Conservation (phyloP, 2,329 filamentous ascomycete species). For the Hypoxylon sp. region DNA sequence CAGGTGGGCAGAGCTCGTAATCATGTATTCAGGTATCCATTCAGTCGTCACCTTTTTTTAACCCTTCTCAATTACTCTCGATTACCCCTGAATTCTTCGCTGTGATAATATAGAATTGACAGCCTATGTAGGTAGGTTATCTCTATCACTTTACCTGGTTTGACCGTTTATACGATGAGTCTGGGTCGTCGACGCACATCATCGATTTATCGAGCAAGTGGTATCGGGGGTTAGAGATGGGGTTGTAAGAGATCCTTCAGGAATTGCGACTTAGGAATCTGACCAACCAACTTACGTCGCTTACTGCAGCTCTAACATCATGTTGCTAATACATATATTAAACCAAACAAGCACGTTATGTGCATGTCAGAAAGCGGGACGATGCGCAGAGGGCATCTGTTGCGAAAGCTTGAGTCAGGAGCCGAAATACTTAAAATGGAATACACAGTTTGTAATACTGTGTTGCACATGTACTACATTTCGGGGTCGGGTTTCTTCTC, state of each 20-base stretch:
- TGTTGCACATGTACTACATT: conserved; percentile 23
- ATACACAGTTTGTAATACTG: conserved; percentile 20
- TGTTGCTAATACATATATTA: conserved; percentile 29
- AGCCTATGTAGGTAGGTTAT: conserved; percentile 9
- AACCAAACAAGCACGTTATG: conserved; percentile 16
- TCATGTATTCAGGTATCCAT: background rate
- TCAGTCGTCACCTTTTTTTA: conserved; percentile 19
- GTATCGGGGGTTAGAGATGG: conserved; percentile 41
- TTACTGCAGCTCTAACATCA: conserved; percentile 22
- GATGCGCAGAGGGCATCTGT: conserved; percentile 6
- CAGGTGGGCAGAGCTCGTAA: conserved; percentile 17
- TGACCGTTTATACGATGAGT: conserved; percentile 22
- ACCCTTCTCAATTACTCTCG: background rate
- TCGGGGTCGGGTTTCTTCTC: conserved; percentile 22
- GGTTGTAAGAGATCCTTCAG: conserved; percentile 45
- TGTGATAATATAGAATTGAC: conserved; percentile 21
- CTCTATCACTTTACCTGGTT: conserved; percentile 16
- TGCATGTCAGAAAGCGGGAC: conserved; percentile 16
- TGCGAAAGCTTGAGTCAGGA: conserved; percentile 19
- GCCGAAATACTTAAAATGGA: conserved; percentile 8
- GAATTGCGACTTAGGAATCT: conserved; percentile 30
- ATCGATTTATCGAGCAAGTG: conserved; percentile 42
- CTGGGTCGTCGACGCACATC: conserved; percentile 41
- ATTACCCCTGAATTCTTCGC: background rate
- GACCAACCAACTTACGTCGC: conserved; percentile 29